These are phyloP conservation scores for Fragaria ananassa DNA, from an alignment of 306 rosid genomes.

Conservation along the genomic window DNA sequence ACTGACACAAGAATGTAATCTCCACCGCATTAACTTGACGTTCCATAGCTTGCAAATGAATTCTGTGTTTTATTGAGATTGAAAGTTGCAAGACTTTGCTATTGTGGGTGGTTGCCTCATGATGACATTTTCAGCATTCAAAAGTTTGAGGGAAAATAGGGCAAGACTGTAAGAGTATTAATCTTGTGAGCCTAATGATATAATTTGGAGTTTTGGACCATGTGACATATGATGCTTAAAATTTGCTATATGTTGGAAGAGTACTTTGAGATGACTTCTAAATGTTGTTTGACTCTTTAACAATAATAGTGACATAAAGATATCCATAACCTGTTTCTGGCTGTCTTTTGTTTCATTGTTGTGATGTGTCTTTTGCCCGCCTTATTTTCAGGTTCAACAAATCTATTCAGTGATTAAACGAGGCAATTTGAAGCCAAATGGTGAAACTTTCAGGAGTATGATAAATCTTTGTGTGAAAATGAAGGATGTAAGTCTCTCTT, in stretches of 20 bases:
- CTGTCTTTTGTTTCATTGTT: conserved; percentile 5
- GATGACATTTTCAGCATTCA: neutral
- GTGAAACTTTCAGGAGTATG: conserved; percentile 66
- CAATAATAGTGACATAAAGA: neutral
- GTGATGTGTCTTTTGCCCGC: conserved; percentile 14
- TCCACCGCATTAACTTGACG: neutral
- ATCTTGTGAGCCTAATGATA: neutral
- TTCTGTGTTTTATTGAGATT: neutral
- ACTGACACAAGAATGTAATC: neutral
- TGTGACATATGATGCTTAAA: neutral
- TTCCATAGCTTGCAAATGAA: neutral
- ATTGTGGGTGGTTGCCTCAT: neutral
- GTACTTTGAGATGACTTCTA: neutral
- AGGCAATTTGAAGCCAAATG: conserved; percentile 40
- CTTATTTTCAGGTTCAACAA: conserved; percentile 52
- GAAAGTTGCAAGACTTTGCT: neutral
- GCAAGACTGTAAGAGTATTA: neutral
- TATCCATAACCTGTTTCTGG: neutral
- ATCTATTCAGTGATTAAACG: conserved; percentile 51
- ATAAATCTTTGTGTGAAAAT: conserved; percentile 53
- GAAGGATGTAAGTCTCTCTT: conserved; percentile 64
- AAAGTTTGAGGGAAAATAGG: neutral
- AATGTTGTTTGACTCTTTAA: neutral
- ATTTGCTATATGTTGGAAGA: neutral
- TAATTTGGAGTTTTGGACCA: neutral